A percentile compares a stretch with the other conserved stretches of the same genome.
Evolutionary conservation across 768 basidiomycete species (phyloP).

Genomic region (Phlebiopsis gigantea): DNA sequence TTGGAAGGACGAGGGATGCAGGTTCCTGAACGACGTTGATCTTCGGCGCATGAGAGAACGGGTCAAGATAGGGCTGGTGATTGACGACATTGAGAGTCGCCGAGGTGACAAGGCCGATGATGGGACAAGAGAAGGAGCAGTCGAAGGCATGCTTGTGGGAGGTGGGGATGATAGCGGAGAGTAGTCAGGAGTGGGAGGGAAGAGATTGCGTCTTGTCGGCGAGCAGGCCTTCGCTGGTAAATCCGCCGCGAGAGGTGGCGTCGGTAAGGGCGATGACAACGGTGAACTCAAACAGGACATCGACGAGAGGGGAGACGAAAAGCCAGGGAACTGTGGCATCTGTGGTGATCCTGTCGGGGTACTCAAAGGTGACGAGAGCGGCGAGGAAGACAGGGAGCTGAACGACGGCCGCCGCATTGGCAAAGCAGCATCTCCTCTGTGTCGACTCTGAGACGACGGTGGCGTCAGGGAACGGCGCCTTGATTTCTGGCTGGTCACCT

Average conservation of each 20-base stretch:
- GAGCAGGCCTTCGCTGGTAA: background rate
- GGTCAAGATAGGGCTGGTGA: background rate
- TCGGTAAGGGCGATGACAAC: background rate
- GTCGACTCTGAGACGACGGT: background rate
- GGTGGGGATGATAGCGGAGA: background rate
- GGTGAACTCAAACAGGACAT: background rate
- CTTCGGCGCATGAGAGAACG: background rate
- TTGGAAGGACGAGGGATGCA: background rate
- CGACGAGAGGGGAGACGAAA: conserved; percentile 13
- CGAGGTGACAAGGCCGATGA: background rate
- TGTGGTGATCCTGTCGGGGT: background rate
- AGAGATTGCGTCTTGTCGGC: background rate
- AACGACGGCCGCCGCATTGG: background rate
- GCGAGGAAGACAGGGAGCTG: background rate
- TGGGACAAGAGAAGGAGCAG: background rate
- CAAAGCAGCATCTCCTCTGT: background rate
- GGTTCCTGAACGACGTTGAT: background rate
- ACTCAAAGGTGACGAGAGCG: background rate
- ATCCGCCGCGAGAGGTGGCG: background rate
- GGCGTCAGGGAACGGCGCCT: background rate
- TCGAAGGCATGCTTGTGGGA: background rate
- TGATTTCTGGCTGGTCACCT: background rate
- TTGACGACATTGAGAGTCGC: background rate
- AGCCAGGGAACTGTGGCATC: background rate
- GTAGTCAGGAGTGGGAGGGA: background rate